Evolutionary conservation across 805 yeast genomes (phyloP), one percentile per base, ranked within the genome.

Genomic region (Ogataea pilisensis): DNA sequence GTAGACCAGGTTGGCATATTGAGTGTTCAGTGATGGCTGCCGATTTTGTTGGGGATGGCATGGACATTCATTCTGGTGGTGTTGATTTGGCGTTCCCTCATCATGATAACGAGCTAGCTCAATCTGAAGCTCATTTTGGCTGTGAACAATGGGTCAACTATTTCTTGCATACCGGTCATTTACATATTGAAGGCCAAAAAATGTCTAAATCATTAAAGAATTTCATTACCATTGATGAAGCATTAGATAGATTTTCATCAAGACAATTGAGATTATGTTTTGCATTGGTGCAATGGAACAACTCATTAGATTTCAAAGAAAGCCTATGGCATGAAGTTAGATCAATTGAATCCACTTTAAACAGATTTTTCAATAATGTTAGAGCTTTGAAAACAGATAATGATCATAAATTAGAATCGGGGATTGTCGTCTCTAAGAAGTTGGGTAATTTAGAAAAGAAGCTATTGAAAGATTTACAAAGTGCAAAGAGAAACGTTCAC

Each of bases 1-100:
- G 99, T 39, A 82, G 99, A 63, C 99, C 99, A 12, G 99, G 99
- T 4, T 93, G 99, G 99, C 99, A 93, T 63, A 93, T 93, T 62
- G 99, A 93, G 67, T 93, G 99, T 74, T 89, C 97, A 8, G 99
- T 93, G 17, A 93, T 93, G 99, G 98, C 98, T 2, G 76, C 89
- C 38, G 95, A 89, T 51, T 75, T 90, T 35, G 73, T 85, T 29
- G 98, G 98, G 4, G 65, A 76, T 17, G 72, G 73, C 44, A 85
- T 93, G 75, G 99, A 93, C 64, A 87, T 93, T 51, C 99, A 93
- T 61, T 82, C 95, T 14, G 99, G 99, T 43, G 99, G 99, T 50
- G 80, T 93, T 40, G 99, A 93, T 67, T 75, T 93, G 57, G 96
- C 98, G 17, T 93, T 93, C 70, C 99, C 99, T 3, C 99, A 93